These are phyloP conservation scores for Syzygium syzygioides DNA, from an alignment of 441 rosid species.

Conservation along the genomic window DNA sequence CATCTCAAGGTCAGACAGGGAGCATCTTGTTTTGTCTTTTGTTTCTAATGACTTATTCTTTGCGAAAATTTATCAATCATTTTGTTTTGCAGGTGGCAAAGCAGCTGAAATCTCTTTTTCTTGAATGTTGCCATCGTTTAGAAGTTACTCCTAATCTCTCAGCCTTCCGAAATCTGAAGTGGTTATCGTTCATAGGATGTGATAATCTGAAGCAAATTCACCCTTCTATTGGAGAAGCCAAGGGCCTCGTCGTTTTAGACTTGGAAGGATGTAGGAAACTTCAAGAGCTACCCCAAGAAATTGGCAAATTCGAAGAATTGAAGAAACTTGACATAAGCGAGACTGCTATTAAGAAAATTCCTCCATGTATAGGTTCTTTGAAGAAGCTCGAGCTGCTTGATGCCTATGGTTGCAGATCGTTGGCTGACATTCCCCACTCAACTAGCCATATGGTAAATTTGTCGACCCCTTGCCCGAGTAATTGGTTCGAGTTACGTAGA, in stretches of 20 bases:
- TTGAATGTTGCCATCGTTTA: fast-evolving
- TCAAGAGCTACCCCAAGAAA: background rate
- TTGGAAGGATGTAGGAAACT: fast-evolving
- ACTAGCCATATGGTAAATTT: background rate
- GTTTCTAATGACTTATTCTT: background rate
- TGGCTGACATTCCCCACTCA: background rate
- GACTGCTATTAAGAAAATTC: background rate
- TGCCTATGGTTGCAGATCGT: fast-evolving
- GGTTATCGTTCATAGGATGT: fast-evolving
- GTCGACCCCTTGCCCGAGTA: background rate
- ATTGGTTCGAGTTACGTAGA: background rate
- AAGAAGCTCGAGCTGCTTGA: fast-evolving
- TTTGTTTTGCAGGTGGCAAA: background rate
- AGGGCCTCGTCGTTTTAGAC: background rate
- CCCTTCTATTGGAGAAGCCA: background rate
- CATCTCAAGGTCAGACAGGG: background rate
- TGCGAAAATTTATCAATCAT: background rate
- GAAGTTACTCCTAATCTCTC: background rate
- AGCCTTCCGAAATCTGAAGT: background rate
- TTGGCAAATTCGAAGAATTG: background rate
- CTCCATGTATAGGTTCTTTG: background rate
- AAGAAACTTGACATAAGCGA: background rate
- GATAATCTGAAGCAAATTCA: background rate
- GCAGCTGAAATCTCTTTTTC: background rate
- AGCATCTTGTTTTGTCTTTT: background rate